A percentile compares a stretch with the other conserved stretches of the same genome.
Evolutionary conservation across 2,329 filamentous ascomycete genomes (phyloP).

Genomic region (Pseudogymnoascus pannorum): DNA sequence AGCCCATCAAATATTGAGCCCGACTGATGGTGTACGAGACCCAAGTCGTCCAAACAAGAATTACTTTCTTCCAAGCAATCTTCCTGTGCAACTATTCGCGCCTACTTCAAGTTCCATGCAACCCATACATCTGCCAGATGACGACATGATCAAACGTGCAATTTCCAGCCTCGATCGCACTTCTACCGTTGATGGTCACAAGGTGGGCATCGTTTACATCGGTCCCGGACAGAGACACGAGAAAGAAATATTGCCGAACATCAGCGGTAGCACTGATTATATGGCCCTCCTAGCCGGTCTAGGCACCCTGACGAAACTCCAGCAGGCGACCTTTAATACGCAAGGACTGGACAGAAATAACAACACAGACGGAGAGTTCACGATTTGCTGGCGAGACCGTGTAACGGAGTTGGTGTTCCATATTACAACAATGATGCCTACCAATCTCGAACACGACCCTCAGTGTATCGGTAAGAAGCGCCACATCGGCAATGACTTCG

Average conservation of each 20-base stretch:
- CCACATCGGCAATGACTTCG: conserved; percentile 95
- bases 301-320: conserved; percentile 72
- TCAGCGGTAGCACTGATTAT: conserved; percentile 80
- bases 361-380: conserved; percentile 76
- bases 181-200: conserved; percentile 88
- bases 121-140: conserved; percentile 67
- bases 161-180: conserved; percentile 78
- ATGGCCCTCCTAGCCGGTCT: conserved; percentile 75
- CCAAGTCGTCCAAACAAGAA: conserved; percentile 46
- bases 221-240: conserved; percentile 79
- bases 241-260: conserved; percentile 77
- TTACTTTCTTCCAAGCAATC: conserved; percentile 63
- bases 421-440: conserved; percentile 96
- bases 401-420: conserved; percentile 96
- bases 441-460: conserved; percentile 67
- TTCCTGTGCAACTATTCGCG: conserved; percentile 62
- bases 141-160: conserved; percentile 49
- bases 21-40: conserved; percentile 43
- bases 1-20: conserved; percentile 45
- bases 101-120: conserved; percentile 42
- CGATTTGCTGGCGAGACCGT: conserved; percentile 89
- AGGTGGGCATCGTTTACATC: conserved; percentile 90
- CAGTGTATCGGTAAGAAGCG: conserved; percentile 79
- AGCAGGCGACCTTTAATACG: conserved; percentile 82
- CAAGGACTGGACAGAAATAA: conserved; percentile 77